These are phyloP conservation scores for Ploettnerulaceae sp. DNA, from an alignment of 2,329 filamentous ascomycete genomes.

Conservation along the genomic window DNA sequence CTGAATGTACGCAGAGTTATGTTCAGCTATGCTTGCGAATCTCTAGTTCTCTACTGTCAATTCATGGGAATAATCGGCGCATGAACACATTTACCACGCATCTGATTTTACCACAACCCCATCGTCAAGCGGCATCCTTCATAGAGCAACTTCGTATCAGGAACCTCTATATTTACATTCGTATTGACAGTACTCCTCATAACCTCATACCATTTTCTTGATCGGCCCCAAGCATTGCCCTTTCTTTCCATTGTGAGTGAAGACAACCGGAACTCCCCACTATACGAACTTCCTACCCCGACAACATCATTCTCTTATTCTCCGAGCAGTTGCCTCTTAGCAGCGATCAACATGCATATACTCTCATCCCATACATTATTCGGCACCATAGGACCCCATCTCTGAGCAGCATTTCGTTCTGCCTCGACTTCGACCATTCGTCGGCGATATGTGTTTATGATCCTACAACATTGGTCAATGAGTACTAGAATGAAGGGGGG, in stretches of 20 bases:
- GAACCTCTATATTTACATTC: too few relatives aligned
- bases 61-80: too few relatives aligned
- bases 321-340: slow-evolving; percentile 17
- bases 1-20: too few relatives aligned
- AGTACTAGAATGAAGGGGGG: neutral
- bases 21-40: slow-evolving; percentile 2
- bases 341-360: slow-evolving; percentile 13
- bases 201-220: too few relatives aligned
- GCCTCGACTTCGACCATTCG: slow-evolving; percentile 21
- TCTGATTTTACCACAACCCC: too few relatives aligned
- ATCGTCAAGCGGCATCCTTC: too few relatives aligned
- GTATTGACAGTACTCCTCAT: too few relatives aligned
- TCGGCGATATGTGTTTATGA: slow-evolving; percentile 19
- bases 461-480: slow-evolving; percentile 9
- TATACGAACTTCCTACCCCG: neutral
- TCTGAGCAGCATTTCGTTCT: slow-evolving; percentile 13
- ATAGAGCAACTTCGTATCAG: too few relatives aligned
- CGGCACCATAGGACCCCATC: neutral
- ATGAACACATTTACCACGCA: too few relatives aligned
- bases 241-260: neutral
- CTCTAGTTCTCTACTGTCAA: too few relatives aligned
- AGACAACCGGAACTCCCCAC: neutral
- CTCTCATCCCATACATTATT: slow-evolving; percentile 14
- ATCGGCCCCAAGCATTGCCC: too few relatives aligned
- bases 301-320: neutral